Conservation (phyloP, 2,329 filamentous ascomycete species). For the Aureobasidium sp. region DNA sequence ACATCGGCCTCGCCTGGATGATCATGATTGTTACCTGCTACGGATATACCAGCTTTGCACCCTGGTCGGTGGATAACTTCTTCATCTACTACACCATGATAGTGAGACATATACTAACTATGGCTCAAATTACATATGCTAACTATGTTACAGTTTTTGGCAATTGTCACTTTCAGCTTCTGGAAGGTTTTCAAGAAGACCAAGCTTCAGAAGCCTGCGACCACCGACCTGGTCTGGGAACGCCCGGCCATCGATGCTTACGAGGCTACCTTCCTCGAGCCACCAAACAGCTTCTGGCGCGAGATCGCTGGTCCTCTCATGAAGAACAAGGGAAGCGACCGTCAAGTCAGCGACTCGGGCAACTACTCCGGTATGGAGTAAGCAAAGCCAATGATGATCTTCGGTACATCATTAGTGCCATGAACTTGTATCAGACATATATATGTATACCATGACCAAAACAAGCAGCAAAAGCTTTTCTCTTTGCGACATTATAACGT, state of each 20-base stretch:
- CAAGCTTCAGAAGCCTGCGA: constrained; percentile 42
- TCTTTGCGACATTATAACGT: no score
- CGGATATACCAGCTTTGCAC: constrained; percentile 46
- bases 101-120: no score
- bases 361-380: constrained; percentile 1
- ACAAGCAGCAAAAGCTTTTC: background rate
- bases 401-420: background rate
- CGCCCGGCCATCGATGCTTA: constrained; percentile 50
- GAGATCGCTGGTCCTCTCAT: constrained; percentile 32
- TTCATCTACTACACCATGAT: constrained; percentile 30
- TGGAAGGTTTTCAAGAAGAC: constrained; percentile 60
- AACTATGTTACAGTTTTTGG: constrained; percentile 47
- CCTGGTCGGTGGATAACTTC: constrained; percentile 37
- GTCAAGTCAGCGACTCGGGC: background rate
- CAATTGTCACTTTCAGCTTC: constrained; percentile 44
- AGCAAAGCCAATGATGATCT: no score
- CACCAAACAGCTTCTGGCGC: constrained; percentile 47
- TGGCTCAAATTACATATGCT: no score
- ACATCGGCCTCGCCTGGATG: constrained; percentile 24
- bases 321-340: background rate
- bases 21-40: constrained; percentile 38
- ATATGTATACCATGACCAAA: background rate
- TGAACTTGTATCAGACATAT: background rate
- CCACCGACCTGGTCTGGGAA: constrained; percentile 55
- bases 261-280: constrained; percentile 40